phyloP scores from a whole-genome alignment of 306 rosid species.

The Fragaria iinumae region DNA sequence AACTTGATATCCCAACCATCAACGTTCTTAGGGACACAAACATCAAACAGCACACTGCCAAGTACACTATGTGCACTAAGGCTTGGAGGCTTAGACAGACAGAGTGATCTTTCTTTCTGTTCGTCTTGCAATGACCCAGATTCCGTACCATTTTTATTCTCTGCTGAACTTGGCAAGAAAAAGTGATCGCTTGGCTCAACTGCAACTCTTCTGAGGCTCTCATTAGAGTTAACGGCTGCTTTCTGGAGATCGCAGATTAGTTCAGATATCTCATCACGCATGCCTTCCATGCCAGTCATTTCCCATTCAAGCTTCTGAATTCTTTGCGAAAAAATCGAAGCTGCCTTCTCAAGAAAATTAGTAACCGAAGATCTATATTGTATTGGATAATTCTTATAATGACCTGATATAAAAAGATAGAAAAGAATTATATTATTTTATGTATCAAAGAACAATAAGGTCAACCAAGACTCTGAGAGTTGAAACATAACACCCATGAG shows the following conservation, averaged over 20 bases:
- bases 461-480: background rate
- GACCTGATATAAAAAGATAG: slow-evolving; percentile 40
- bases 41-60: slow-evolving; percentile 64
- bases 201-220: slow-evolving; percentile 69
- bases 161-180: slow-evolving; percentile 63
- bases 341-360: slow-evolving; percentile 54
- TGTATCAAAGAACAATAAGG: background rate
- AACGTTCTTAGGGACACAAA: slow-evolving; percentile 66
- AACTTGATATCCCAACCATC: slow-evolving; percentile 78
- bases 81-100: slow-evolving; percentile 46
- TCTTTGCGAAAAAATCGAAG: slow-evolving; percentile 46
- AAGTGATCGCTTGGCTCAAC: slow-evolving; percentile 61
- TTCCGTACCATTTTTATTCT: slow-evolving; percentile 31
- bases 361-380: slow-evolving; percentile 62
- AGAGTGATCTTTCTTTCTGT: slow-evolving; percentile 48
- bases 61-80: slow-evolving; percentile 63
- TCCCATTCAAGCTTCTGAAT: slow-evolving; percentile 41
- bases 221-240: slow-evolving; percentile 62
- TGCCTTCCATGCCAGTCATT: slow-evolving; percentile 40
- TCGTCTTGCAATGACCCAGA: slow-evolving; percentile 38
- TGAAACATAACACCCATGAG: background rate
- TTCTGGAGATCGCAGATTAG: slow-evolving; percentile 66
- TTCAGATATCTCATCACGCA: slow-evolving; percentile 57
- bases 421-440: background rate
- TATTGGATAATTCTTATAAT: slow-evolving; percentile 53